phyloP scores from a whole-genome alignment of 371 early-diverging fungal genomes.

The Mortierella sp. region DNA sequence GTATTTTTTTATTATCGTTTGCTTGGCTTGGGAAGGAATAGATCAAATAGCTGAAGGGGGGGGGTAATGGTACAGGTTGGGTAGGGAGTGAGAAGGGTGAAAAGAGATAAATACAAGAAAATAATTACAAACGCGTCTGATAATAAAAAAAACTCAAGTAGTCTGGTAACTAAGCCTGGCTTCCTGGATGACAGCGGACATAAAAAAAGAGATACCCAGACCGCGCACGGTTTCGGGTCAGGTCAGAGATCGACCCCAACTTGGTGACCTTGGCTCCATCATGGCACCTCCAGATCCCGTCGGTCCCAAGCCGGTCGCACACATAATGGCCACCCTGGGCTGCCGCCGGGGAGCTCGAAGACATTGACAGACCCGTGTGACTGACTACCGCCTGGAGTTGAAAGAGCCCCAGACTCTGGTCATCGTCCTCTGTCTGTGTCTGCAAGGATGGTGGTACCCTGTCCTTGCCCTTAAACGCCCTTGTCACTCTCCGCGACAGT shows the following conservation, averaged over 20 bases:
- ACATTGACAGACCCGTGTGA: slow-evolving; percentile 27
- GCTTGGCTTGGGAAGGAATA: neutral
- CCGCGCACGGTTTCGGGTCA: slow-evolving; percentile 30
- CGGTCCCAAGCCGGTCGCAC: slow-evolving; percentile 41
- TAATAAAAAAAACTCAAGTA: neutral
- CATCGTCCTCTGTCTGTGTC: neutral
- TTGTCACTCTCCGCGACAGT: neutral
- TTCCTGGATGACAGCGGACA: slow-evolving; percentile 24
- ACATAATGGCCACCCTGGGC: slow-evolving; percentile 30
- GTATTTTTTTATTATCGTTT: neutral
- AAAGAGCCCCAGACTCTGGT: slow-evolving; percentile 23
- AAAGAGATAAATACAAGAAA: neutral
- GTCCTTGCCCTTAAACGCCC: slow-evolving; percentile 30
- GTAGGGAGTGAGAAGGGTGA: neutral
- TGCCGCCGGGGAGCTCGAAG: slow-evolving; percentile 2
- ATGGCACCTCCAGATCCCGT: slow-evolving; percentile 39
- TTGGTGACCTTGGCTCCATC: slow-evolving; percentile 26
- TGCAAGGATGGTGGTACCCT: slow-evolving; percentile 12
- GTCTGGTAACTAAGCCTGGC: neutral
- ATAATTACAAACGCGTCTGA: neutral
- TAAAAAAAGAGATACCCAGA: slow-evolving; percentile 51
- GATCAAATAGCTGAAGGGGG: neutral
- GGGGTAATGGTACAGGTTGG: neutral
- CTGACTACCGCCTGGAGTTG: slow-evolving; percentile 35
- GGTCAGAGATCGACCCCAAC: slow-evolving; percentile 31